These are phyloP conservation scores for Exophiala phaeomuriformis DNA, from an alignment of 2,329 filamentous ascomycete species.

Conservation along the genomic window DNA sequence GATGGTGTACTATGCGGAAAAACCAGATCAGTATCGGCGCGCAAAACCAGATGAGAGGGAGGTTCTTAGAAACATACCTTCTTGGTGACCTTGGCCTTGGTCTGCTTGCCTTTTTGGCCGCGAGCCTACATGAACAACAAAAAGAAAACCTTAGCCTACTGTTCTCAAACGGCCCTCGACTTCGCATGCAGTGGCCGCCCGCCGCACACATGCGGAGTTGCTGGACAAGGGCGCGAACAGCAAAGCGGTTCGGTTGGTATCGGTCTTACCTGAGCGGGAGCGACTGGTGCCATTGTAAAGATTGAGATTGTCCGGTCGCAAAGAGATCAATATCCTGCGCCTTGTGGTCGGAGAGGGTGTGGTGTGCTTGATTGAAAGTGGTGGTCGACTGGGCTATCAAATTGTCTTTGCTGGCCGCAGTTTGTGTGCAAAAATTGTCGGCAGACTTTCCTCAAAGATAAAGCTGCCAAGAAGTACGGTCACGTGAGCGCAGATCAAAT, in stretches of 20 bases:
- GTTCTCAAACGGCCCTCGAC: constrained; percentile 32
- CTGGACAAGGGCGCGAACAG: constrained; percentile 54
- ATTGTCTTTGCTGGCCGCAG: background rate
- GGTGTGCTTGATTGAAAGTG: background rate
- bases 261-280: constrained; percentile 66
- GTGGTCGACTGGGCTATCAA: background rate
- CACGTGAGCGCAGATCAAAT: background rate
- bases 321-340: constrained; percentile 88
- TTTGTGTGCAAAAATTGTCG: constrained; percentile 1
- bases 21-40: background rate
- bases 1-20: constrained; percentile 75
- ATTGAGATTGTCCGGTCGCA: constrained; percentile 48
- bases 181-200: background rate
- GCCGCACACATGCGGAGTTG: constrained; percentile 3
- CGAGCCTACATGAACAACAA: constrained; percentile 37
- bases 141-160: constrained; percentile 86
- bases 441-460: background rate
- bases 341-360: constrained; percentile 24
- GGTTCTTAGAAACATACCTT: constrained; percentile 34
- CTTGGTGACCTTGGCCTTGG: constrained; percentile 39
- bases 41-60: background rate
- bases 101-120: constrained; percentile 38
- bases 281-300: constrained; percentile 28
- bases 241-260: constrained; percentile 76
- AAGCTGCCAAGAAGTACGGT: background rate